Percentiles rank a stretch among this genome's conserved stretches.
Conservation (phyloP, 2,329 filamentous ascomycete genomes). For the Alternaria consortialis region DNA sequence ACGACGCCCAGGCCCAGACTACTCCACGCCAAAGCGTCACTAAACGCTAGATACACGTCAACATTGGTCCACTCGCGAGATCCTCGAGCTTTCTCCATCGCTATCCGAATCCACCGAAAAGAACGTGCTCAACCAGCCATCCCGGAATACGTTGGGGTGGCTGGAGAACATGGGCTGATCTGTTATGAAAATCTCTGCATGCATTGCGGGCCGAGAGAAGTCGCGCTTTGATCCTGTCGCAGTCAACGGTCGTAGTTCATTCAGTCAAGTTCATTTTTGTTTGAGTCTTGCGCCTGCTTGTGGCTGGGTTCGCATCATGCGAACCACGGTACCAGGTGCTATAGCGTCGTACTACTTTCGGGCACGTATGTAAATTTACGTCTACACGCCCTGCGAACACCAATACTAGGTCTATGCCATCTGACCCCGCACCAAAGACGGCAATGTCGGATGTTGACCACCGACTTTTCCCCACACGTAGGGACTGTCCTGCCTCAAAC, state of each 20-base stretch:
- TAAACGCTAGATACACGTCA: conserved; percentile 24
- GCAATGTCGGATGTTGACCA: conserved; percentile 10
- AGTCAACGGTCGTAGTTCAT: conserved; percentile 13
- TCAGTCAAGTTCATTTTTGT: conserved; percentile 6
- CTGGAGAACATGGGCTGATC: conserved; percentile 24
- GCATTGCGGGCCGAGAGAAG: conserved; percentile 30
- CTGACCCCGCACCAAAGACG: conserved; percentile 14
- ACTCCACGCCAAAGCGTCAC: conserved; percentile 11
- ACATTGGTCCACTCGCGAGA: conserved; percentile 24
- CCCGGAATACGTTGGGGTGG: conserved; percentile 19
- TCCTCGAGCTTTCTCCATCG: conserved; percentile 16
- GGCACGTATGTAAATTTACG: conserved; percentile 6
- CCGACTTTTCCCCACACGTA: conserved; percentile 7
- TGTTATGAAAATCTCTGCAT: conserved; percentile 36
- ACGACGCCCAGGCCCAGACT: conserved; percentile 19
- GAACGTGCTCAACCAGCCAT: conserved; percentile 28
- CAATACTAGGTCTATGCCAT: conserved; percentile 7
- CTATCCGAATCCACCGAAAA: conserved; percentile 25
- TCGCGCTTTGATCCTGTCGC: conserved; percentile 21
- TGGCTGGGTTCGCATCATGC: conserved; percentile 19
- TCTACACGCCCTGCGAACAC: conserved; percentile 7
- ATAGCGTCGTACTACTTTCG: conserved; percentile 9
- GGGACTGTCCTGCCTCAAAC: conserved; percentile 1
- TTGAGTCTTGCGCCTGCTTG: conserved; percentile 8
- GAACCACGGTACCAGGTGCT: conserved; percentile 17